These are phyloP conservation scores for Suhomyces bokatorum DNA, from an alignment of 1,139 yeast species.

Conservation along the genomic window DNA sequence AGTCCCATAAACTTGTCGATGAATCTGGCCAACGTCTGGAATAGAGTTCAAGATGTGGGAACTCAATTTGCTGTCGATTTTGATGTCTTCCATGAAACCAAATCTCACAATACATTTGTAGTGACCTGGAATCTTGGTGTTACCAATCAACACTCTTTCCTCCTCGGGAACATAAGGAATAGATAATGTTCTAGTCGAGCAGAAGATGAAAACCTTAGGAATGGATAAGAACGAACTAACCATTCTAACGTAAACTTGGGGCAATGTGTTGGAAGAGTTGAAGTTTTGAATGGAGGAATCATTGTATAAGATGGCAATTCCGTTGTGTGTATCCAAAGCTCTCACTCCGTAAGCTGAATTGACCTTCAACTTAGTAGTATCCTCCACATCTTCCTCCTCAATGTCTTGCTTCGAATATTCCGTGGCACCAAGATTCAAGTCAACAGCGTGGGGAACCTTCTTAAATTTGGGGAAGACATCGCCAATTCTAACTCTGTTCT, in stretches of 20 bases:
- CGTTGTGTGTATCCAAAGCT: conserved; percentile 29
- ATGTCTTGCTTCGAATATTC: conserved; percentile 6
- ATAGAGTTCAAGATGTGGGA: conserved; percentile 28
- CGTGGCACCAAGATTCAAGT: conserved; percentile 20
- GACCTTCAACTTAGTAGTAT: conserved; percentile 14
- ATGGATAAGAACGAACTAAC: conserved; percentile 39
- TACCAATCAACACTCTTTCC: conserved; percentile 40
- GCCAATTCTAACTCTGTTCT: conserved; percentile 30
- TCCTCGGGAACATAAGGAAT: conserved; percentile 40
- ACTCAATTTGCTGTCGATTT: conserved; percentile 28
- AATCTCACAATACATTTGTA: conserved; percentile 46
- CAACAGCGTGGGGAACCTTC: conserved; percentile 21
- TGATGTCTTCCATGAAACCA: conserved; percentile 48
- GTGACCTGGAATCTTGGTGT: conserved; percentile 44
- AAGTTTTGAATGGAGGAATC: conserved; percentile 31
- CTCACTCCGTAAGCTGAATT: conserved; percentile 24
- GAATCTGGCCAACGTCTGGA: conserved; percentile 19
- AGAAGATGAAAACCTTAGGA: conserved; percentile 45
- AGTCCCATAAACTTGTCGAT: too few species aligned
- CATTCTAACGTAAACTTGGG: conserved; percentile 38
- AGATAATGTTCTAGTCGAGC: conserved; percentile 42
- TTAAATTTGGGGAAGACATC: conserved; percentile 29
- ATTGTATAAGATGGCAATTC: conserved; percentile 45
- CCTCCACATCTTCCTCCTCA: conserved; percentile 6
- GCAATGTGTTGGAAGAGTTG: conserved; percentile 44